Base-by-base conservation (phyloP, 805 yeast species). In the Ogataea angusta region DNA sequence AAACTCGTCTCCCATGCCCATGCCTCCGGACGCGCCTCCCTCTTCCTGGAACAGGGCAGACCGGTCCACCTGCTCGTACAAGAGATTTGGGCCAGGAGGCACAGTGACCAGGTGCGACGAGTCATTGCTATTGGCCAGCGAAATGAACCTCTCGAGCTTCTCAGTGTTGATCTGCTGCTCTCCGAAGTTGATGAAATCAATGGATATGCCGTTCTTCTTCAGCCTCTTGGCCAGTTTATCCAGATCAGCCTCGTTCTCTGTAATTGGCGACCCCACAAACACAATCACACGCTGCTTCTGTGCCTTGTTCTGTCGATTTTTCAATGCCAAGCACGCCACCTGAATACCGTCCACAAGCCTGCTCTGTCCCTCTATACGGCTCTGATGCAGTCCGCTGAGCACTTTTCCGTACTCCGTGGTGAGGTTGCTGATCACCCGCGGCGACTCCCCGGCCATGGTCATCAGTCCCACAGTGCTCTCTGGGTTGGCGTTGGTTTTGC, bases 261-360 rank as follows among this genome's bases (percentile, higher is more conserved):
- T 63, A 34, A 93, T 72, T 22, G 98, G 98, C 43, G 87, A 77
- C 13, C 95, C 97, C 30, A 89, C 88, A 64, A 93, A 93, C 27
- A 79, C 86, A 43, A 93, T 76, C 45, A 93, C 85, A 51, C 99
- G 77, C 67, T 89, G 97, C 51, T 78, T 84, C 62, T 89, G 98
- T 5, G 83, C 82, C 64, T 85, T 89, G 67, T 93, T 91, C 63
- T 89, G 96, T 57, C 99, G 87, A 67, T 91, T 97, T 61, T 90
- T 93, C 59, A 91, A 78, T 14, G 97, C 97, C 57, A 93, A 67
- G 51, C 84, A 83, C 10, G 98, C 98, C 47, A 93, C 95, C 67
- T 90, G 96, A 52, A 93, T 79, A 9, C 95, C 95, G 27, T 89
- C 83, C 21, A 82, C 69, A 43, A 93, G 72, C 57, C 88, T 85